Evolutionary conservation across 2,329 filamentous ascomycete species (phyloP), one percentile per base, ranked within the genome.

Genomic region (Aureobasidium leucospermi): DNA sequence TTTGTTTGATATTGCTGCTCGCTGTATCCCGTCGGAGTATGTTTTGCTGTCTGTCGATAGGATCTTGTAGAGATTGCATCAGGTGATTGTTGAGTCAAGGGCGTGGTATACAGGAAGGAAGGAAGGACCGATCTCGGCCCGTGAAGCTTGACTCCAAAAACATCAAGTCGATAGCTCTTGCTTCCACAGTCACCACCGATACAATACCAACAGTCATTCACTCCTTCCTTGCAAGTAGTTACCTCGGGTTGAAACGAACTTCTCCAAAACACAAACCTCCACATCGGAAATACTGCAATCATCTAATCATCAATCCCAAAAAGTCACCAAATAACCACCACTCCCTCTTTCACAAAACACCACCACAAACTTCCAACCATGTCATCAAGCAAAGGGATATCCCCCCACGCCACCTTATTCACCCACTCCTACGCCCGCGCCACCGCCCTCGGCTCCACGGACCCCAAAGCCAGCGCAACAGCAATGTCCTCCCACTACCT

Each of bases 381-480:
- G 53, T 57, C 53, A 6, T 47, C 53, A 2, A 39, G 38, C 19
- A 39, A 42, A n/a, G 52, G 52, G 13, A 56, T 56, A 1, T 56
- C 39, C 1, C 53, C 53, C 1, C 43, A 46, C 13, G 53, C 53
- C 11, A 57, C 53, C 2, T 5, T 43, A 4, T 57, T 57, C 15
- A 13, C 23, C 11, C 29, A 47, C 31, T 57, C 53, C 6, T 57
- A 57, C 53, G 53, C 42, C 31, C 32, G 29, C 43, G 53, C 53
- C 8, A 41, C 34, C 8, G 11, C 42, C 4, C 11, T 56, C 10
- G 39, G 3, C 16, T 41, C 52, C 19, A 13, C 52, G 2, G 32
- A 31, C 23, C 53, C 47, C 8, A 1, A 85, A n/a, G 38, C 23
- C 7, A 6, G 23, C 31, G 58, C 58, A 7, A 36, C 15, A 28